phyloP scores from a whole-genome alignment of 1,139 yeast species.

The Pichia sp. region DNA sequence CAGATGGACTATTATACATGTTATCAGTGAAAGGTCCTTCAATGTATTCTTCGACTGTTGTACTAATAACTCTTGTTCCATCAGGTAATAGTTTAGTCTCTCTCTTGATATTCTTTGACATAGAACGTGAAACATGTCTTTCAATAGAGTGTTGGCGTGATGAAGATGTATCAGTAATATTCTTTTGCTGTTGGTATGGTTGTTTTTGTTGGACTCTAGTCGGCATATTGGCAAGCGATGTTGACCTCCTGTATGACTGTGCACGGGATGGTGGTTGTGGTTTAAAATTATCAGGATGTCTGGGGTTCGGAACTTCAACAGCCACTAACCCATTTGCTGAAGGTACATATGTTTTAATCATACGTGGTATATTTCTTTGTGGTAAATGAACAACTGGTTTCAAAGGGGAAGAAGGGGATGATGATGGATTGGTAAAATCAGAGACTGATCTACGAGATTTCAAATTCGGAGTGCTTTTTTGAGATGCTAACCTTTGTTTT shows the following conservation, averaged over 20 bases:
- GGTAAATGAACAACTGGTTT: background rate
- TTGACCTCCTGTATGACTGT: constrained; percentile 7
- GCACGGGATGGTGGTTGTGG: constrained; percentile 12
- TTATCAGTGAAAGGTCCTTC: constrained; percentile 8
- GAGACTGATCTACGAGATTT: constrained; percentile 16
- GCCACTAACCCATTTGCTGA: constrained; percentile 42
- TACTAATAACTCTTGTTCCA: constrained; percentile 17
- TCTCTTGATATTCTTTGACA: constrained; percentile 7
- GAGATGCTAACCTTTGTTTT: constrained; percentile 11
- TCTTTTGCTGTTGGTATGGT: too few relatives aligned
- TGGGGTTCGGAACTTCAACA: constrained; percentile 38
- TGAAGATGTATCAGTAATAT: too few relatives aligned
- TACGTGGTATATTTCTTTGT: constrained; percentile 17
- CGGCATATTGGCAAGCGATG: constrained; percentile 4
- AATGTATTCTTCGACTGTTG: constrained; percentile 13
- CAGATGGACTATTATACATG: constrained; percentile 8
- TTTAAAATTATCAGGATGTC: constrained; percentile 19
- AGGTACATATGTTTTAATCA: constrained; percentile 41
- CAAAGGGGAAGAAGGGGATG: too few relatives aligned
- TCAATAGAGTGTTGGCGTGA: too few relatives aligned
- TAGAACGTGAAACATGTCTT: constrained; percentile 2
- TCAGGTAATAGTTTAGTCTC: constrained; percentile 14
- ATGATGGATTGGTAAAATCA: constrained; percentile 9
- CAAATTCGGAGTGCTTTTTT: constrained; percentile 14
- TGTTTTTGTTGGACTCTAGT: background rate